Evolutionary conservation across 495 filamentous ascomycete species (phyloP).

Genomic region (Podospora didyma): DNA sequence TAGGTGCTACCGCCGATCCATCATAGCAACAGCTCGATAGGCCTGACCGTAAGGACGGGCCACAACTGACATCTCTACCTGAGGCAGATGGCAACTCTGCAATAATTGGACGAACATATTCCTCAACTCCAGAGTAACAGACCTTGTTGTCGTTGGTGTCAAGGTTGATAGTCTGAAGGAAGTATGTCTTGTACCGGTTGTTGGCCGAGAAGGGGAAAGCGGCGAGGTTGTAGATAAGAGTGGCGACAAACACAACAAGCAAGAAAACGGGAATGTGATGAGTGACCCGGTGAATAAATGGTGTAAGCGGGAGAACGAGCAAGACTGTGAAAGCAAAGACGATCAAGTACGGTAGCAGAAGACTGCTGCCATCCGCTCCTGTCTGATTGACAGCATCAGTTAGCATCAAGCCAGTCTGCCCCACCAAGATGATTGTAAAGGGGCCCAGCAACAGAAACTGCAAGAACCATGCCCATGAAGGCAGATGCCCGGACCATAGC

Average conservation of each 20-base stretch:
- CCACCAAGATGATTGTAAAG: slow-evolving; percentile 68
- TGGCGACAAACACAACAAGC: slow-evolving; percentile 67
- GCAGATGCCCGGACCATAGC: slow-evolving; percentile 73
- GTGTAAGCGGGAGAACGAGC: slow-evolving; percentile 71
- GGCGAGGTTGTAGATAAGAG: slow-evolving; percentile 78
- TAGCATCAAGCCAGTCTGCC: slow-evolving; percentile 69
- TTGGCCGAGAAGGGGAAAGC: slow-evolving; percentile 84
- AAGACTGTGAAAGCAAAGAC: slow-evolving; percentile 65
- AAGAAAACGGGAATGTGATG: slow-evolving; percentile 77
- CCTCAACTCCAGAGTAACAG: slow-evolving; percentile 65
- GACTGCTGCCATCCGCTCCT: slow-evolving; percentile 67
- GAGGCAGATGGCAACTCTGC: slow-evolving; percentile 64
- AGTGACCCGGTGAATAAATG: slow-evolving; percentile 82
- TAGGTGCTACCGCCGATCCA: slow-evolving; percentile 53
- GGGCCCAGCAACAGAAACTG: slow-evolving; percentile 81
- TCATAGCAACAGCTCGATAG: slow-evolving; percentile 66
- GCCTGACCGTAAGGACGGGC: slow-evolving; percentile 32
- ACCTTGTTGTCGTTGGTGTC: slow-evolving; percentile 66
- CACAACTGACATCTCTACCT: slow-evolving; percentile 53
- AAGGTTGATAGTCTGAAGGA: slow-evolving; percentile 76
- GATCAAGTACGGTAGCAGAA: slow-evolving; percentile 64
- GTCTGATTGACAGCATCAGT: slow-evolving; percentile 74
- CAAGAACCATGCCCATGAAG: slow-evolving; percentile 78
- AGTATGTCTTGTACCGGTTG: slow-evolving; percentile 80
- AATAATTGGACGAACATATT: slow-evolving; percentile 66